phyloP scores from a whole-genome alignment of 306 rosid species.

The Arachis stenosperma region DNA sequence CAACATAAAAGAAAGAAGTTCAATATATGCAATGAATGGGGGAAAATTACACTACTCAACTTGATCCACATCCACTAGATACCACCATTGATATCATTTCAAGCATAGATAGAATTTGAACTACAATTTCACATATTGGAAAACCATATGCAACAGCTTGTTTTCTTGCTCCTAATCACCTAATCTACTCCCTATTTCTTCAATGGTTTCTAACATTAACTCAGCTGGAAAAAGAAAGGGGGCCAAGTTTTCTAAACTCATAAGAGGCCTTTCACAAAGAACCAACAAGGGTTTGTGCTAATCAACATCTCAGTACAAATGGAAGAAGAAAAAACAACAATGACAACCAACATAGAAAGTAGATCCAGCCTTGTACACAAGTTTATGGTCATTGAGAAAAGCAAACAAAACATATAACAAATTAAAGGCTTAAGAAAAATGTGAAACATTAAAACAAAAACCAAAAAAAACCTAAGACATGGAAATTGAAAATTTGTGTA shows the following conservation, averaged over 20 bases:
- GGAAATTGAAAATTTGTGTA: background rate
- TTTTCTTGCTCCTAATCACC: background rate
- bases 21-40: background rate
- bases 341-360: conserved; percentile 19
- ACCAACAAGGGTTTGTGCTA: background rate
- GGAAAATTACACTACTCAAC: conserved; percentile 6
- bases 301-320: conserved; percentile 9
- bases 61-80: conserved; percentile 8
- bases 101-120: conserved; percentile 1
- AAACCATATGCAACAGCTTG: conserved; percentile 6
- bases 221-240: background rate
- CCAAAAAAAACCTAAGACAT: conserved; percentile 5
- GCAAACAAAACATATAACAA: conserved; percentile 22
- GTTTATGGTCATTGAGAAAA: conserved; percentile 14
- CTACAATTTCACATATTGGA: background rate
- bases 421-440: conserved; percentile 29
- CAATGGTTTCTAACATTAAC: conserved; percentile 1
- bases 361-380: conserved; percentile 30
- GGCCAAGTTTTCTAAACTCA: background rate
- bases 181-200: background rate
- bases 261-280: conserved; percentile 8
- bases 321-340: conserved; percentile 21
- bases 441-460: conserved; percentile 31
- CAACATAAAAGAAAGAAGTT: conserved; percentile 39
- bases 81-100: background rate